Percentiles rank a stretch among this genome's conserved stretches.
Conservation (phyloP, 225 moss, liverwort and hornwort species). For the Takakia lepidozioides region DNA sequence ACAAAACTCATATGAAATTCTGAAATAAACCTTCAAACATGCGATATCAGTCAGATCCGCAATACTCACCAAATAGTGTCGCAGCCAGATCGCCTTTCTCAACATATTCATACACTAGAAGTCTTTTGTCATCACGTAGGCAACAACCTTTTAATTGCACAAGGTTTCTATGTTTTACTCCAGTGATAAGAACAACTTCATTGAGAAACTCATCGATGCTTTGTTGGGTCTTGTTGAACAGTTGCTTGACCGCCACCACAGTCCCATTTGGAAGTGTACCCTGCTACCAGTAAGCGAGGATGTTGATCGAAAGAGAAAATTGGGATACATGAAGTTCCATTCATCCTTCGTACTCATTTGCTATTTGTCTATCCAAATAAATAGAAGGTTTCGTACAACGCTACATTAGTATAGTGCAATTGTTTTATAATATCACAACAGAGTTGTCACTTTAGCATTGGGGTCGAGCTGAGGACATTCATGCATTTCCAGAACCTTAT, state of each 20-base stretch:
- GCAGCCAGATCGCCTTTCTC: slow-evolving; percentile 51
- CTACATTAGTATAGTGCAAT: too few species aligned
- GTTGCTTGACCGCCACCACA: slow-evolving; percentile 39
- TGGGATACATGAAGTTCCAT: too few species aligned
- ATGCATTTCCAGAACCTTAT: too few species aligned
- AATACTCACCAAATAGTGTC: slow-evolving; percentile 12
- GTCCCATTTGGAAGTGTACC: slow-evolving; percentile 23
- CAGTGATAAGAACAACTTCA: slow-evolving; percentile 52
- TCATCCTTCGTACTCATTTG: too few species aligned
- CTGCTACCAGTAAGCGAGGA: slow-evolving; percentile 16
- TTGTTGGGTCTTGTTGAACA: slow-evolving; percentile 22
- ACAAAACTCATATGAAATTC: not conserved
- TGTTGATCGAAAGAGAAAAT: too few species aligned
- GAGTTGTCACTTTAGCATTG: too few species aligned
- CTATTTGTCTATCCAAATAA: too few species aligned
- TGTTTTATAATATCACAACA: slow-evolving; percentile 16
- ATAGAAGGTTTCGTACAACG: too few species aligned
- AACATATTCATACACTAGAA: slow-evolving; percentile 61
- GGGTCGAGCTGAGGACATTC: too few species aligned
- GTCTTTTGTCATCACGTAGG: slow-evolving; percentile 32
- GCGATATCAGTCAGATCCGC: too few species aligned
- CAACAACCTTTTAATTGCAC: slow-evolving; percentile 63
- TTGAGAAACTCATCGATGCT: slow-evolving; percentile 38
- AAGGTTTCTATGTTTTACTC: slow-evolving; percentile 51
- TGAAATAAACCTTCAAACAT: not conserved